phyloP scores from a whole-genome alignment of 2,329 filamentous ascomycete species.

The Hymenoscyphus scutula region DNA sequence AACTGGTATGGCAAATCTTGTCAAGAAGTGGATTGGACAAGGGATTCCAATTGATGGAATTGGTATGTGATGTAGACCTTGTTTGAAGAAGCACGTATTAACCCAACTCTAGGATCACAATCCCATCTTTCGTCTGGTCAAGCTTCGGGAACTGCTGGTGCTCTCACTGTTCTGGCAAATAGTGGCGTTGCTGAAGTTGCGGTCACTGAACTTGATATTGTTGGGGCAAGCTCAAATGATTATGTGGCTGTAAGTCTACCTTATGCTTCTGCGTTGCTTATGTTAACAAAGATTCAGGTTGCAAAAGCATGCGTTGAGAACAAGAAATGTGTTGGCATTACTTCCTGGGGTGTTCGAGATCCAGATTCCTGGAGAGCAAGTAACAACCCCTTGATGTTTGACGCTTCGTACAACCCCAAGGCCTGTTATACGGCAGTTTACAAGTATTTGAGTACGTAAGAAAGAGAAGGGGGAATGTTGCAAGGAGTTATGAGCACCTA shows the following conservation, averaged over 20 bases:
- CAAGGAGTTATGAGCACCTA: too few species aligned
- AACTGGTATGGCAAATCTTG: constrained; percentile 10
- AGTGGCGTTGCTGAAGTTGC: constrained; percentile 54
- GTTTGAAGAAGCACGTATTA: neutral
- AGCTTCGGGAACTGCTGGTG: constrained; percentile 12
- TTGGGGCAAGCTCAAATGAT: constrained; percentile 16
- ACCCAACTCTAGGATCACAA: constrained; percentile 12
- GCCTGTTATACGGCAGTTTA: constrained; percentile 4
- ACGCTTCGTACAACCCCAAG: constrained; percentile 6
- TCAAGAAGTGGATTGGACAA: constrained; percentile 11
- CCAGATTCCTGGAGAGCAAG: constrained; percentile 43
- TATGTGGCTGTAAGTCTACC: constrained; percentile 19
- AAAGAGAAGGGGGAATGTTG: too few species aligned
- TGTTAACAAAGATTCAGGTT: constrained; percentile 32
- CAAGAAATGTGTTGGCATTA: constrained; percentile 35
- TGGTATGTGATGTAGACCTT: constrained; percentile 29
- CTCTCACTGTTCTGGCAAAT: constrained; percentile 40
- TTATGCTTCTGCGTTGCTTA: too few species aligned
- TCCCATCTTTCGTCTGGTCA: constrained; percentile 18
- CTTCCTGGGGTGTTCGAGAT: constrained; percentile 34
- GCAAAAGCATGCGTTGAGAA: constrained; percentile 14
- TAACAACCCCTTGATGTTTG: constrained; percentile 10
- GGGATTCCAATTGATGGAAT: constrained; percentile 45
- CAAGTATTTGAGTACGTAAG: neutral
- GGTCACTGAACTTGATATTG: constrained; percentile 60